Evolutionary conservation across 2,329 filamentous ascomycete genomes (phyloP), one percentile per base, ranked within the genome.

Genomic region (Apiospora pterosperma): DNA sequence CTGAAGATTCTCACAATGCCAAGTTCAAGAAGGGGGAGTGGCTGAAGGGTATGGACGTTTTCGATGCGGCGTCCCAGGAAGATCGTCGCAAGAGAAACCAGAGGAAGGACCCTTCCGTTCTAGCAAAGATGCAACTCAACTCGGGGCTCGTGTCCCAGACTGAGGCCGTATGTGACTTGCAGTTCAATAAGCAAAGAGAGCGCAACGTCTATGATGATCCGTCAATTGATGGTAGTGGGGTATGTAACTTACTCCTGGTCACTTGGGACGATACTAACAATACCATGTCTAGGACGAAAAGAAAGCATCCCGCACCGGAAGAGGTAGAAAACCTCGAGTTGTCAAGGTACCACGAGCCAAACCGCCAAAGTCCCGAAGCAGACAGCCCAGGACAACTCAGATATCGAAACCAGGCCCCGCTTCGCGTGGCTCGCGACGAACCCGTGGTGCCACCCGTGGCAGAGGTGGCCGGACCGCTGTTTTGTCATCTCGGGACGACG

Each of bases 21-120:
- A 63, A 63, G 36, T 63, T 66, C 41, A 82, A 93, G 62, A 94
- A 94, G 75, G 91, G 91, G 2, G 80, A 89, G n/a, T 80, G 87
- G 59, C 93, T 89, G 83, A 89, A 90, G 3, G 92, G 92, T 21
- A 94, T 94, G 91, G 85, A 87, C 62, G 83, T 92, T n/a, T 93
- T 94, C 73, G 92, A 95, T 75, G 88, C 92, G 62, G 92, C 92
- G 5, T 91, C 89, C 5, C 84, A 88, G 19, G 86, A 90, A 66
- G 90, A 91, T 83, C 90, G 88, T 70, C 85, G 89, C 58, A 92
- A 88, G 78, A 84, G 92, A 62, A 94, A 94, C 73, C 92, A 95
- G 76, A 88, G 90, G 71, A 95, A 95, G 75, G 87, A 90, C 63
- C 83, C 81, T n/a, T 89, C 87, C 1, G 88, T 92, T n/a, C 79